A percentile compares a stretch with the other conserved stretches of the same genome.
These are phyloP conservation scores for Sclerotinia nivalis DNA, from an alignment of 2,329 filamentous ascomycete species.

Conservation along the genomic window DNA sequence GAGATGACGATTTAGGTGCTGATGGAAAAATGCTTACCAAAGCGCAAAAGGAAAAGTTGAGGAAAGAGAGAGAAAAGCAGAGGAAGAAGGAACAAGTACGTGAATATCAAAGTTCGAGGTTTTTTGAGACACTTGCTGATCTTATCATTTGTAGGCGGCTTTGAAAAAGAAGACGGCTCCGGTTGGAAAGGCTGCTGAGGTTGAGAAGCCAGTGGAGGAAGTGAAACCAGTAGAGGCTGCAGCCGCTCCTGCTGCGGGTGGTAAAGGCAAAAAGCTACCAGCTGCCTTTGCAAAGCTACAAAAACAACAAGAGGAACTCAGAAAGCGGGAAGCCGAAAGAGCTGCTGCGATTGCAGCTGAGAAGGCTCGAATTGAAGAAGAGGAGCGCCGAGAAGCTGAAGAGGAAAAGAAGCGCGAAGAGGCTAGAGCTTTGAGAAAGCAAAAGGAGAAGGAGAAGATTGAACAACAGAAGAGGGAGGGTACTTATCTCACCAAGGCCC, in stretches of 20 bases:
- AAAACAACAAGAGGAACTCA: constrained; percentile 80
- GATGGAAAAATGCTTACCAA: constrained; percentile 82
- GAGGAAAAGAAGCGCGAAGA: constrained; percentile 71
- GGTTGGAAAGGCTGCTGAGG: constrained; percentile 57
- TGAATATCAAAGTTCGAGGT: constrained; percentile 19
- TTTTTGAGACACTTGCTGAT: constrained; percentile 23
- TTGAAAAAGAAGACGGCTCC: constrained; percentile 76
- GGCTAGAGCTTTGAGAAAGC: constrained; percentile 75
- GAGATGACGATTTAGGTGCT: constrained; percentile 54
- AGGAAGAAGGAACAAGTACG: constrained; percentile 94
- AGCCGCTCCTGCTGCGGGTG: constrained; percentile 50
- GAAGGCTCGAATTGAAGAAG: constrained; percentile 63
- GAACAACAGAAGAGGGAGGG: constrained; percentile 87
- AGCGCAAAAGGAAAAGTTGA: constrained; percentile 97
- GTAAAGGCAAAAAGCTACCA: constrained; percentile 89
- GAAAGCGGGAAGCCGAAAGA: constrained; percentile 63
- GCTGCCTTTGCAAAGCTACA: constrained; percentile 71
- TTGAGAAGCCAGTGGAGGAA: constrained; percentile 52
- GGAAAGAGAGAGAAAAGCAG: constrained; percentile 98
- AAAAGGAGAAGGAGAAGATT: constrained; percentile 81
- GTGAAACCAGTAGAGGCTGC: constrained; percentile 51
- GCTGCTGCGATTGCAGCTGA: constrained; percentile 61
- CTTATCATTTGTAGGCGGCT: constrained; percentile 52
- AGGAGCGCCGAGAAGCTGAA: constrained; percentile 64
- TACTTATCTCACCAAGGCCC: constrained; percentile 82